A percentile compares a stretch with the other conserved stretches of the same genome.
Evolutionary conservation across 495 filamentous ascomycete genomes (phyloP).

Genomic region (Hypoxylon intermedium): DNA sequence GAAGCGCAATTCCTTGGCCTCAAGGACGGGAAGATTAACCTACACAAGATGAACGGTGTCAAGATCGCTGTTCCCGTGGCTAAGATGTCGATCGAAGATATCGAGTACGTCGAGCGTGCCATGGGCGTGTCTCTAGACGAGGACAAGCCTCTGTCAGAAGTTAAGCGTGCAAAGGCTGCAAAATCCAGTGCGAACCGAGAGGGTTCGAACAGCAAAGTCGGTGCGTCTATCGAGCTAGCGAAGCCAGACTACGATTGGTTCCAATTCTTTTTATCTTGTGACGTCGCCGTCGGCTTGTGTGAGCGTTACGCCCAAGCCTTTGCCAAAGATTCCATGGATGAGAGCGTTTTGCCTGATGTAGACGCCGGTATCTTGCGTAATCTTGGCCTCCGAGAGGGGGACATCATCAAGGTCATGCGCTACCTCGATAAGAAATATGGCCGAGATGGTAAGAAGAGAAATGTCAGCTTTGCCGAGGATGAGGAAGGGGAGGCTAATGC

Average conservation of each 20-base stretch:
- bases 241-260: conserved; percentile 95
- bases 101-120: conserved; percentile 88
- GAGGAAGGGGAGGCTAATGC: conserved; percentile 38
- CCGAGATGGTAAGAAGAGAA: conserved; percentile 68
- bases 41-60: conserved; percentile 97
- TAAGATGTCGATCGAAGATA: conserved; percentile 94
- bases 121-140: conserved; percentile 93
- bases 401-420: conserved; percentile 94
- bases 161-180: conserved; percentile 57
- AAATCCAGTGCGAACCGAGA: conserved; percentile 36
- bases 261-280: conserved; percentile 93
- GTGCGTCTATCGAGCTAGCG: conserved; percentile 62
- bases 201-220: conserved; percentile 43
- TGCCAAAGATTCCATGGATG: conserved; percentile 89
- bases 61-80: conserved; percentile 94
- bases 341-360: conserved; percentile 86
- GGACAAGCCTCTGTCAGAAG: conserved; percentile 90
- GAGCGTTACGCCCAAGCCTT: conserved; percentile 93
- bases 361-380: conserved; percentile 80
- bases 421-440: conserved; percentile 81
- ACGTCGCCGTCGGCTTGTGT: conserved; percentile 88
- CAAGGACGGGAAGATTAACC: conserved; percentile 93
- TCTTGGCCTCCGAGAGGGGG: conserved; percentile 90
- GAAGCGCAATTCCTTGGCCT: conserved; percentile 96
- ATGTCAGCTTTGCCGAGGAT: conserved; percentile 67